phyloP scores from a whole-genome alignment of 2,329 filamentous ascomycete species.

The Beauveria sp. region DNA sequence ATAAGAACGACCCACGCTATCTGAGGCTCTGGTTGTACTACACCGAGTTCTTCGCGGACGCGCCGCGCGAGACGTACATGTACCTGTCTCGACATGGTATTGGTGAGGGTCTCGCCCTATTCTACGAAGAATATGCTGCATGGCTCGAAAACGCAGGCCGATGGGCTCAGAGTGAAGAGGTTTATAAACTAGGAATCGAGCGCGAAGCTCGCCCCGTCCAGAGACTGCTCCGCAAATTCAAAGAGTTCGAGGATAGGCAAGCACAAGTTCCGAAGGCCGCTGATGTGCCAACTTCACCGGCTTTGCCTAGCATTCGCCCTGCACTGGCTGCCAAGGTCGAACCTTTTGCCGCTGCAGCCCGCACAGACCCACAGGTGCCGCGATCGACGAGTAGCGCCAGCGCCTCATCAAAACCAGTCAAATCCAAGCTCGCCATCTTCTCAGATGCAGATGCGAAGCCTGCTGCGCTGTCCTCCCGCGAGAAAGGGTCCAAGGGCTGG shows the following conservation, averaged over 20 bases:
- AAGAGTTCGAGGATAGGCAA: slow-evolving; percentile 76
- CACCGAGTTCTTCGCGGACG: slow-evolving; percentile 84
- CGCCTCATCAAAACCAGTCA: slow-evolving; percentile 54
- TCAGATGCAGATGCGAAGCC: slow-evolving; percentile 63
- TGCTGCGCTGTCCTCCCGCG: slow-evolving; percentile 46
- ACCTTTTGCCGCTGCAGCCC: slow-evolving; percentile 60
- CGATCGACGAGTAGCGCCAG: slow-evolving; percentile 40
- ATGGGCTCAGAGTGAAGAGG: slow-evolving; percentile 88
- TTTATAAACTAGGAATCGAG: slow-evolving; percentile 85
- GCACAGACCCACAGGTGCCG: slow-evolving; percentile 59
- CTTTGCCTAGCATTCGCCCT: slow-evolving; percentile 72
- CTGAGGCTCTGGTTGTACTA: slow-evolving; percentile 91
- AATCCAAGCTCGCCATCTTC: slow-evolving; percentile 85
- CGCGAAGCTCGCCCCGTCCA: slow-evolving; percentile 76
- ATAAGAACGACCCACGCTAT: slow-evolving; percentile 93
- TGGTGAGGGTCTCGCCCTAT: slow-evolving; percentile 79
- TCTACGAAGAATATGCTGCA: slow-evolving; percentile 93
- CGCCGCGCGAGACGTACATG: slow-evolving; percentile 86
- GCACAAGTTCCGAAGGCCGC: slow-evolving; percentile 55
- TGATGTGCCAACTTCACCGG: slow-evolving; percentile 75
- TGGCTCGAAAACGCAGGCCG: slow-evolving; percentile 81
- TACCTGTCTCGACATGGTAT: slow-evolving; percentile 85
- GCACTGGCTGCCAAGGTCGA: slow-evolving; percentile 81
- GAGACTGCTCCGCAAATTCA: slow-evolving; percentile 79
- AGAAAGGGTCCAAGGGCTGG: slow-evolving; percentile 65